Evolutionary conservation across 2,329 filamentous ascomycete genomes (phyloP), one percentile per base, ranked within the genome.

Genomic region (Paracoccidioides lutzii): DNA sequence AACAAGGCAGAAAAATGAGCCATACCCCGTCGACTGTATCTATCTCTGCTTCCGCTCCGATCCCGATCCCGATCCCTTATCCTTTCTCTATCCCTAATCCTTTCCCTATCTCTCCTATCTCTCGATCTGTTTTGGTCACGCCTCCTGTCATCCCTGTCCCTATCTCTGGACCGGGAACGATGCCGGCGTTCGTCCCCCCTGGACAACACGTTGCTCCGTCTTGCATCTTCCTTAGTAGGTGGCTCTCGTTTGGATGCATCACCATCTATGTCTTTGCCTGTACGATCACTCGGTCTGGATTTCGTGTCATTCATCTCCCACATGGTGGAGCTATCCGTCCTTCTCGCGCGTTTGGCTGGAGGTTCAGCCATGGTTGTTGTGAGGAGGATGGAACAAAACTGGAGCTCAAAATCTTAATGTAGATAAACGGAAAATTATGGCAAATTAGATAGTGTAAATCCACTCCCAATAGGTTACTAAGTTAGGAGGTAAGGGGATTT

Each of bases 301-400:
- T 59, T 62, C 22, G 62, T 66, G 43, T 72, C 68, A 53, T 70
- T 68, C 56, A 67, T 64, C 59, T 85, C 82, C 79, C 81, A 81
- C 76, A 81, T 81, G 53, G 79, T 75, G 52, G 77, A 78, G 67
- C 78, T 81, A 61, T 84, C 81, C n/a, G 74, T 74, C 50, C 74
- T 69, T 57, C 75, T 73, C 22, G 75, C 66, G 52, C 77, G 76
- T 65, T 78, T 79, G 53, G 75, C 67, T 58, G 78, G 73, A 61
- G 75, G 75, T 22, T 57, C 59, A 62, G 80, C 78, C 30, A 77
- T 52, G 38, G 22, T 52, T 32, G 6, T n/a, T 44, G 15, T n/a
- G 42, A 8, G 12, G 42, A 4, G 8, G 7, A 15, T 8, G 42
- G 22, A 12, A 7, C 14, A n/a, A 22, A 8, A 6, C n/a, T 12